Evolutionary conservation across 2,329 filamentous ascomycete genomes (phyloP).

Genomic region (Ceratocystis huliohia): DNA sequence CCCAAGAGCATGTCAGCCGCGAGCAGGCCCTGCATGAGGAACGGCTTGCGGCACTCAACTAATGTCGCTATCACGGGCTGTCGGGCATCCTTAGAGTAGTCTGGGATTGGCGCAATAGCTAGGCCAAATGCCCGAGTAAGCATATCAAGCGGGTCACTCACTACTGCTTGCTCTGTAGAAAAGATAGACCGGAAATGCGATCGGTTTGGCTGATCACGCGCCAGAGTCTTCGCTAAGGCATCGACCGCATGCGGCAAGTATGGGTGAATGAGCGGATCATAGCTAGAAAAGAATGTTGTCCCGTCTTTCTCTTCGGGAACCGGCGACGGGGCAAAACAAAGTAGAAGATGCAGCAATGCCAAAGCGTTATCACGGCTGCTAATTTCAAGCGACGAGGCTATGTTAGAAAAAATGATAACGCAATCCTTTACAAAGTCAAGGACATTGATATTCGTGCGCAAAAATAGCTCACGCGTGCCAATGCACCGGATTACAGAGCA

Average conservation of each 20-base stretch:
- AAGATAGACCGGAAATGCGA: conserved; percentile 75
- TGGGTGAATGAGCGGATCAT: conserved; percentile 67
- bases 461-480: conserved; percentile 75
- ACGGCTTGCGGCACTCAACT: conserved; percentile 72
- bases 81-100: conserved; percentile 43
- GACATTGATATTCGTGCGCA: conserved; percentile 71
- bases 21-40: conserved; percentile 82
- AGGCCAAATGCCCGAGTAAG: conserved; percentile 78
- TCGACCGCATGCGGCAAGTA: conserved; percentile 87
- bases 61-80: conserved; percentile 50
- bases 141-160: conserved; percentile 56
- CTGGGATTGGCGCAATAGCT: conserved; percentile 73
- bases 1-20: conserved; percentile 78
- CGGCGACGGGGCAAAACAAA: conserved; percentile 78
- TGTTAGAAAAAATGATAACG: conserved; percentile 78
- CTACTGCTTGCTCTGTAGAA: conserved; percentile 50
- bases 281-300: conserved; percentile 60
- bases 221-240: conserved; percentile 78
- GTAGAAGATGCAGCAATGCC: conserved; percentile 73
- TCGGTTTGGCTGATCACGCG: conserved; percentile 85
- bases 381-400: conserved; percentile 66
- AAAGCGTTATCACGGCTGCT: conserved; percentile 77
- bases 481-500: conserved; percentile 74
- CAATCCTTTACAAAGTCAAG: conserved; percentile 97
- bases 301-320: conserved; percentile 45